phyloP scores from a whole-genome alignment of 352 stramenopile species.

The Phytophthora cajani region DNA sequence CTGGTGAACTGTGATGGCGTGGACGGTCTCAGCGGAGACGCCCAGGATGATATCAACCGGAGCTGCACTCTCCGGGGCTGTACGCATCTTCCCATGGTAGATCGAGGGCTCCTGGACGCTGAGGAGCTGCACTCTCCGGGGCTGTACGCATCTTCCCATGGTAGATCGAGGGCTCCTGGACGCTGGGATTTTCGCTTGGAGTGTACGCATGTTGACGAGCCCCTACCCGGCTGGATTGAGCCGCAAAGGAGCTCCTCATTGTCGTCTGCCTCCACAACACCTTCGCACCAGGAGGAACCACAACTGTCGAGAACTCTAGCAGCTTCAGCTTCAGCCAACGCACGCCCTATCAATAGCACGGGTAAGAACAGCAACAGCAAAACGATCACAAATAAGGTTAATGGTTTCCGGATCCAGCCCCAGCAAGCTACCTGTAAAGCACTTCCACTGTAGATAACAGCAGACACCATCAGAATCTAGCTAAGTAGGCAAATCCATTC shows the following conservation, averaged over 20 bases:
- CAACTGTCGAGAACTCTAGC: conserved; percentile 5
- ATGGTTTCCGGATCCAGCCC: neutral
- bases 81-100: conserved; percentile 59
- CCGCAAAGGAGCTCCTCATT: conserved; percentile 22
- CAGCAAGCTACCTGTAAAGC: neutral
- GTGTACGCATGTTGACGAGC: conserved; percentile 18
- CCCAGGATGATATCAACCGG: conserved; percentile 54
- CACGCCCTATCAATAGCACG: conserved; percentile 22
- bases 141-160: conserved; percentile 52
- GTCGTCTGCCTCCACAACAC: conserved; percentile 1
- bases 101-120: conserved; percentile 38
- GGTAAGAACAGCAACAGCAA: conserved; percentile 7
- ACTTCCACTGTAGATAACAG: neutral
- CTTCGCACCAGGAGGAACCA: neutral
- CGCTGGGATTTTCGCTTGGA: conserved; percentile 3
- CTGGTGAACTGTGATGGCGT: conserved; percentile 42
- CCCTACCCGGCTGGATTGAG: neutral
- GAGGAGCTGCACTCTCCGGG: conserved; percentile 2
- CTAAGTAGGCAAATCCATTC: conserved; percentile 25
- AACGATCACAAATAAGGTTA: neutral
- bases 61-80: conserved; percentile 3
- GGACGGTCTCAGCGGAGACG: conserved; percentile 45
- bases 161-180: conserved; percentile 46
- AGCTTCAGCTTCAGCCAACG: neutral
- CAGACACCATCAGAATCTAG: neutral